Conservation (phyloP, 495 filamentous ascomycete genomes). For the Daldinia bambusicola region DNA sequence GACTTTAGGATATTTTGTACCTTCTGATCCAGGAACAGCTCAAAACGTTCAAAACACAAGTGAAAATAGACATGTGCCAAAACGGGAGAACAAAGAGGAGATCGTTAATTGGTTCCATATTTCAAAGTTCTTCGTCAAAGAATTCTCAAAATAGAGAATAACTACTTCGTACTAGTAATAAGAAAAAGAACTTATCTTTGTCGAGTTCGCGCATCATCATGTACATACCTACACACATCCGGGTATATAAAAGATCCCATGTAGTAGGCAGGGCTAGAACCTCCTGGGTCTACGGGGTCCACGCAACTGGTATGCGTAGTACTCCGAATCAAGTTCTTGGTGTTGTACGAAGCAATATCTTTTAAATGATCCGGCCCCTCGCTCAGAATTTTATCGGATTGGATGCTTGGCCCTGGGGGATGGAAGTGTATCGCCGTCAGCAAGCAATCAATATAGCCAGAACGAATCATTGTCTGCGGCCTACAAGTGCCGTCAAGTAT, state of each 20-base stretch:
- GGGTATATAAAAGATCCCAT: not conserved
- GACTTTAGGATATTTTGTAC: constrained; percentile 24
- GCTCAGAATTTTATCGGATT: constrained; percentile 14
- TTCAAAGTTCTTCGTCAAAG: not conserved
- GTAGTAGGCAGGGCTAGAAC: constrained; percentile 15
- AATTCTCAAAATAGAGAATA: not conserved
- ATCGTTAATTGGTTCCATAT: not conserved
- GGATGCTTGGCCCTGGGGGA: constrained; percentile 2
- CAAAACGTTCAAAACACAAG: constrained; percentile 4
- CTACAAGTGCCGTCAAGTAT: constrained; percentile 11
- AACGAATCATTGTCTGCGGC: constrained; percentile 17
- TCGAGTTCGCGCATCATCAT: constrained; percentile 14
- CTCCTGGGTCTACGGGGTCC: constrained; percentile 31
- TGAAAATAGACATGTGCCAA: constrained; percentile 3
- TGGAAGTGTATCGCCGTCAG: constrained; percentile 21
- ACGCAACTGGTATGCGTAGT: constrained; percentile 1
- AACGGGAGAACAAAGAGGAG: not conserved
- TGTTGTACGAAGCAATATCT: constrained; percentile 39
- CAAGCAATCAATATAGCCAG: constrained; percentile 27
- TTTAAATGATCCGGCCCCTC: constrained; percentile 33
- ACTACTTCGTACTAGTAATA: not conserved
- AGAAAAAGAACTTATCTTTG: constrained; percentile 5
- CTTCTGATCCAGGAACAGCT: constrained; percentile 20
- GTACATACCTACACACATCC: not conserved
- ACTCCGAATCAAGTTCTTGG: constrained; percentile 21